A percentile compares a stretch with the other conserved stretches of the same genome.
Evolutionary conservation across 257 asterid species (phyloP).

Genomic region (Lantana camara): DNA sequence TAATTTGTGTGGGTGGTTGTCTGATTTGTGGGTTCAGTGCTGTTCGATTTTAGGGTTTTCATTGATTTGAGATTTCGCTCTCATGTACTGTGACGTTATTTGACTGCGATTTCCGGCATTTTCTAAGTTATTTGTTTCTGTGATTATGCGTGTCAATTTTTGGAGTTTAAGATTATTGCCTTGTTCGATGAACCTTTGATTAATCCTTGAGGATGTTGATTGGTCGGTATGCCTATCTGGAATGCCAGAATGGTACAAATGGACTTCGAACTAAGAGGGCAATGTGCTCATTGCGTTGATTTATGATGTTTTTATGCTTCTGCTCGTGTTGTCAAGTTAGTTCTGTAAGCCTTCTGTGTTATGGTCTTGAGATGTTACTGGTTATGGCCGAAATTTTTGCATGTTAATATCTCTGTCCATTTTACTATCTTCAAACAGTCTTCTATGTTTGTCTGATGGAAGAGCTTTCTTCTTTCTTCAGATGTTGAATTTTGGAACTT

Average conservation of each 20-base stretch:
- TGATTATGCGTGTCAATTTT: background rate
- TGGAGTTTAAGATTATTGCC: background rate
- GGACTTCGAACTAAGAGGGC: background rate
- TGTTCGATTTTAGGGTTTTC: slow-evolving; percentile 28
- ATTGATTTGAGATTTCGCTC: slow-evolving; percentile 14
- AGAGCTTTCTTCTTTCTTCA: background rate
- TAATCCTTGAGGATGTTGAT: background rate
- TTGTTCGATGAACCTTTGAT: background rate
- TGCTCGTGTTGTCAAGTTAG: too few species aligned
- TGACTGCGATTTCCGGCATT: background rate
- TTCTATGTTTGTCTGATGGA: background rate
- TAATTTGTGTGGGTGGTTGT: background rate
- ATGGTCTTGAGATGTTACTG: background rate
- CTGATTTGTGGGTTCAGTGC: slow-evolving; percentile 9
- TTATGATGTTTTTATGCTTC: background rate
- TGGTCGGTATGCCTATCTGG: slow-evolving; percentile 1
- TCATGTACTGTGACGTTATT: background rate
- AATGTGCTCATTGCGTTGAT: background rate
- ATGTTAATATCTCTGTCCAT: slow-evolving; percentile 1
- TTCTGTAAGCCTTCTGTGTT: background rate
- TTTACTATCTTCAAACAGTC: background rate
- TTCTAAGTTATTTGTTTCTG: background rate
- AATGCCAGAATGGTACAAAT: background rate
- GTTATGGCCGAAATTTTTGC: background rate
- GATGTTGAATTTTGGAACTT: background rate